These are phyloP conservation scores for Pisolithus microcarpus DNA, from an alignment of 768 basidiomycete genomes.

Conservation along the genomic window DNA sequence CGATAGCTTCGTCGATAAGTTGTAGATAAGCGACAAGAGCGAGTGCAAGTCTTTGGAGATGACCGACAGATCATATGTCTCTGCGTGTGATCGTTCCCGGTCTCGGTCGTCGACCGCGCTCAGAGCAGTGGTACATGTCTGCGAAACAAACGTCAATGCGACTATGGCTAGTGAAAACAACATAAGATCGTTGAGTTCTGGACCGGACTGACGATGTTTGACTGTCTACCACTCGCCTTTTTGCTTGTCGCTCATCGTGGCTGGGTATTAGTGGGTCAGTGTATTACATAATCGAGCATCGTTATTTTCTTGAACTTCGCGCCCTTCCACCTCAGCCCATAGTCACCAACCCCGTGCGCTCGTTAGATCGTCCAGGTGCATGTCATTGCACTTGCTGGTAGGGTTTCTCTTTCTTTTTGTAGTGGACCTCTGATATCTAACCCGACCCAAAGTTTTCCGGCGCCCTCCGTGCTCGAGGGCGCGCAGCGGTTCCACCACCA, in stretches of 20 bases:
- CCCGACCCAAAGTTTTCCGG: conserved; percentile 27
- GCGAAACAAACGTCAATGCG: conserved; percentile 8
- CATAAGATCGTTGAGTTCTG: background rate
- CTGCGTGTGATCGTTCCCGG: background rate
- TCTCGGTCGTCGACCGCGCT: background rate
- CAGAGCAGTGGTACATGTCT: conserved; percentile 18
- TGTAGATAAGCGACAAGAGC: conserved; percentile 51
- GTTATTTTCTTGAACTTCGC: background rate
- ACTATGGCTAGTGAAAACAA: conserved; percentile 9
- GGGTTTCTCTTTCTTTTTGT: background rate
- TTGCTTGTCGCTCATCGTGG: conserved; percentile 33
- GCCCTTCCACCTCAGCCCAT: background rate
- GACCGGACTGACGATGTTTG: no score
- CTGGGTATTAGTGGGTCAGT: background rate
- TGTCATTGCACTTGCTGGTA: conserved; percentile 10
- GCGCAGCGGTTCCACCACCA: conserved; percentile 3
- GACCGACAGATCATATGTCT: conserved; percentile 26
- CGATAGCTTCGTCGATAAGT: conserved; percentile 52
- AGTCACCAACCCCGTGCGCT: background rate
- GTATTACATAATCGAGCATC: conserved; percentile 12
- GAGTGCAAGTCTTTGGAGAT: conserved; percentile 52
- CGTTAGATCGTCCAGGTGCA: conserved; percentile 1
- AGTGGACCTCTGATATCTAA: background rate
- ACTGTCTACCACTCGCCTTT: conserved; percentile 24
- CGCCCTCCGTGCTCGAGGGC: conserved; percentile 26